Conservation (phyloP, 441 rosid species). For the Adansonia madagascariensis region DNA sequence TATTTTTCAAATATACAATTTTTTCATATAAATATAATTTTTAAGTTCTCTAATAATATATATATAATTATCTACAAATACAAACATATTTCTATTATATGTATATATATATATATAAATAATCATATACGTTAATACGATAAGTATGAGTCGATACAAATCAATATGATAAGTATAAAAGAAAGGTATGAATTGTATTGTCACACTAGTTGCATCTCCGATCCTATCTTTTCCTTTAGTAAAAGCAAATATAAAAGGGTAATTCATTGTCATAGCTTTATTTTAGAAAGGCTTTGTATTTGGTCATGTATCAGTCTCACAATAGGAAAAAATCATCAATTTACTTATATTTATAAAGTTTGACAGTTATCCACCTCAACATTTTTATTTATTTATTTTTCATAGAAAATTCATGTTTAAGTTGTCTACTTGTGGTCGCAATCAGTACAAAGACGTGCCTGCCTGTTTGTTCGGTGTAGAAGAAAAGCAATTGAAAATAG, state of each 20-base stretch:
- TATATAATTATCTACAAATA: too few relatives aligned
- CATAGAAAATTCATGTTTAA: not conserved
- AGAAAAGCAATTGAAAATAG: not conserved
- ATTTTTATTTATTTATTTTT: not conserved
- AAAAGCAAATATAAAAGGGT: not conserved
- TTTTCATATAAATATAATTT: too few relatives aligned
- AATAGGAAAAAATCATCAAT: not conserved
- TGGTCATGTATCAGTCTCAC: not conserved
- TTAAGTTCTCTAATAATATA: too few relatives aligned
- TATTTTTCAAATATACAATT: too few relatives aligned
- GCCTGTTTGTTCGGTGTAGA: not conserved
- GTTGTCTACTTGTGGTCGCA: not conserved
- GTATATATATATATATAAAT: too few relatives aligned
- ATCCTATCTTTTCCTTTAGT: not conserved
- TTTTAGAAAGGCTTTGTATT: not conserved
- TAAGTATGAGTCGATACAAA: too few relatives aligned
- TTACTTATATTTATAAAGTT: not conserved
- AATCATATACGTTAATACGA: too few relatives aligned
- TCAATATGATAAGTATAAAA: too few relatives aligned
- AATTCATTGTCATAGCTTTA: not conserved
- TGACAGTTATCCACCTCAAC: not conserved
- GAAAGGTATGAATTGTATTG: not conserved
- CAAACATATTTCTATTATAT: too few relatives aligned
- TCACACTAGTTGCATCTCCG: not conserved
- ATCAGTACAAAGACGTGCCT: not conserved